These are phyloP conservation scores for Leccinum fuscescens DNA, from an alignment of 1,284 basidiomycete genomes.

Conservation along the genomic window DNA sequence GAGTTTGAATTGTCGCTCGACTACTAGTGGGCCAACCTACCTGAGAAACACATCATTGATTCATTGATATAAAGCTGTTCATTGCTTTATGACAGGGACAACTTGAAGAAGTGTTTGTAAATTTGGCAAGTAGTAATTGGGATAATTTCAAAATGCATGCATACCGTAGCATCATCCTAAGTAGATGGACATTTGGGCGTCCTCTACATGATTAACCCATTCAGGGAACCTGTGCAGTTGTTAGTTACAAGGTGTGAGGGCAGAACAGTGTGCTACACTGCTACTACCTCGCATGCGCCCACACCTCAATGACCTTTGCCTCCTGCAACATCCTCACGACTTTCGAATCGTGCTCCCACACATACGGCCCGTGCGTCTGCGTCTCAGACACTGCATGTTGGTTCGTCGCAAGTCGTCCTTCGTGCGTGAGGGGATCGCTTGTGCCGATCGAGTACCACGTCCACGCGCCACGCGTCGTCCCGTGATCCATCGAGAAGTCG, in stretches of 20 bases:
- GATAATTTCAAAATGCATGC: neutral
- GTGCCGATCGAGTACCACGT: neutral
- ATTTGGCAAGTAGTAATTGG: neutral
- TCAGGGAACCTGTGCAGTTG: neutral
- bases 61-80: neutral
- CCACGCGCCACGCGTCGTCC: neutral
- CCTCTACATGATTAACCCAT: neutral
- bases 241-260: neutral
- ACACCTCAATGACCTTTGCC: neutral
- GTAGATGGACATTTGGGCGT: neutral
- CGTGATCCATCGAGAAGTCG: too few species aligned
- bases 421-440: neutral
- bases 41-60: neutral
- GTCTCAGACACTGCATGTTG: neutral
- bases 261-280: neutral
- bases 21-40: too few species aligned
- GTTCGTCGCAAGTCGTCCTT: neutral
- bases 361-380: neutral
- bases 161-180: neutral
- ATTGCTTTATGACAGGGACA: neutral
- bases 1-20: too few species aligned
- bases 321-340: neutral
- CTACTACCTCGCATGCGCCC: neutral
- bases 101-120: neutral
- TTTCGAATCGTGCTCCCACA: neutral